Base-by-base conservation (phyloP, 805 yeast species). In the Saccharomycopsis vini region DNA sequence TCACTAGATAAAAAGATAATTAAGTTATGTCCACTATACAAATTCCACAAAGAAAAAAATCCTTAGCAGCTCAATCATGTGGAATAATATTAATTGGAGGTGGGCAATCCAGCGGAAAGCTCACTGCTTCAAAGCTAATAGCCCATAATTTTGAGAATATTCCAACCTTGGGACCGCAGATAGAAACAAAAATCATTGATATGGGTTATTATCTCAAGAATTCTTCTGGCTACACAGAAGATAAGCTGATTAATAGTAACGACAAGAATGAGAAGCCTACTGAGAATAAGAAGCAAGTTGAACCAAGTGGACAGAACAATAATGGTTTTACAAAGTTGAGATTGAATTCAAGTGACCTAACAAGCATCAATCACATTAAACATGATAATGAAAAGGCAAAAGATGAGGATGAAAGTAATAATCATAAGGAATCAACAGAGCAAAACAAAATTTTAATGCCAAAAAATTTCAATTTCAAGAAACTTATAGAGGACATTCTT, bases 31-130 rank as follows among this genome's bases (percentile, higher is more conserved):
- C n/a, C n/a, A n/a, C n/a, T n/a, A n/a, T n/a, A n/a, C n/a, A n/a
- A n/a, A n/a, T n/a, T n/a, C n/a, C n/a, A n/a, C n/a, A n/a, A n/a
- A n/a, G n/a, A 41, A 36, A 16, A 41, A 34, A 28, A 42, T 31
- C 28, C n/a, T 15, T 19, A 10, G 23, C 39, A 22, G 19, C 44
- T 5, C 26, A 24, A 10, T 33, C 21, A 12, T 30, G 35, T 19
- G 49, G 35, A 4, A 36, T 44, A 3, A 46, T 49, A 13, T 29
- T 49, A 15, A 43, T 49, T 3, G 52, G 45, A 19, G 52, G 52
- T 6, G 52, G 52, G 18, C 50, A 46, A 26, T 39, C 43, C 16
- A 34, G 50, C 29, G 52, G 52, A 4, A 49, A 49, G 26, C 18
- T 19, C 5, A 43, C 48, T 15, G 47, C 44, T 15, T 43, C 43